phyloP scores from a whole-genome alignment of 352 stramenopile species.

The Sclerospora graminicola region DNA sequence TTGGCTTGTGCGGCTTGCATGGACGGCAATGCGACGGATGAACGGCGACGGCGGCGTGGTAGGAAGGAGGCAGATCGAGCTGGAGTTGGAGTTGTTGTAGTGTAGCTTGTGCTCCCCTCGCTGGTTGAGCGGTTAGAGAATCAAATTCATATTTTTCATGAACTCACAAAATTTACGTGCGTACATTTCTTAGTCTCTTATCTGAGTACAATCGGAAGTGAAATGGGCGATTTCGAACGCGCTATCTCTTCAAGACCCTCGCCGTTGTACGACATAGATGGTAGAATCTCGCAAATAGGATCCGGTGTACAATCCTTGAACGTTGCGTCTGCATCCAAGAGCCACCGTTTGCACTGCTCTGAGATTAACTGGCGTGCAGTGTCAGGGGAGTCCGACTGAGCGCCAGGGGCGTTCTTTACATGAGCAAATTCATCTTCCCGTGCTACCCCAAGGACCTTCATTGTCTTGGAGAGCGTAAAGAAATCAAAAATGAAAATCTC shows the following conservation, averaged over 20 bases:
- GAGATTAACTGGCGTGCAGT: constrained; percentile 58
- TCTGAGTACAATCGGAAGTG: constrained; percentile 23
- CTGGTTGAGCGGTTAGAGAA: constrained; percentile 20
- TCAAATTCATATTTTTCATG: constrained; percentile 12
- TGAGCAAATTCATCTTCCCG: constrained; percentile 88
- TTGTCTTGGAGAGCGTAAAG: constrained; percentile 88
- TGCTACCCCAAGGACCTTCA: constrained; percentile 90
- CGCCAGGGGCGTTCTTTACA: constrained; percentile 84
- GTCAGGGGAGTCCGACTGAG: constrained; percentile 62
- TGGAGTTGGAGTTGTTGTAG: constrained; percentile 5
- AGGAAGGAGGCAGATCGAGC: background rate
- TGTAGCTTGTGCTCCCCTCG: constrained; percentile 15
- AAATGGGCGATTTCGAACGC: constrained; percentile 29
- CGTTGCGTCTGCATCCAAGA: constrained; percentile 34
- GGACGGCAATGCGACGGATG: constrained; percentile 14
- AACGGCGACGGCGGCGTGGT: constrained; percentile 5
- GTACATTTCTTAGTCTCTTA: constrained; percentile 3
- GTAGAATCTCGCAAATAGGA: constrained; percentile 59
- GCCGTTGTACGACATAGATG: constrained; percentile 73
- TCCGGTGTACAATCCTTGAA: constrained; percentile 20
- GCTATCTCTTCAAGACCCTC: constrained; percentile 54
- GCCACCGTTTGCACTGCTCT: constrained; percentile 52
- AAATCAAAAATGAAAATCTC: constrained; percentile 99
- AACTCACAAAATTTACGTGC: background rate
- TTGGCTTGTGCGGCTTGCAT: background rate